A percentile compares a stretch with the other conserved stretches of the same genome.
phyloP scores from a whole-genome alignment of 352 stramenopile species.

The Pythium brachiatum region DNA sequence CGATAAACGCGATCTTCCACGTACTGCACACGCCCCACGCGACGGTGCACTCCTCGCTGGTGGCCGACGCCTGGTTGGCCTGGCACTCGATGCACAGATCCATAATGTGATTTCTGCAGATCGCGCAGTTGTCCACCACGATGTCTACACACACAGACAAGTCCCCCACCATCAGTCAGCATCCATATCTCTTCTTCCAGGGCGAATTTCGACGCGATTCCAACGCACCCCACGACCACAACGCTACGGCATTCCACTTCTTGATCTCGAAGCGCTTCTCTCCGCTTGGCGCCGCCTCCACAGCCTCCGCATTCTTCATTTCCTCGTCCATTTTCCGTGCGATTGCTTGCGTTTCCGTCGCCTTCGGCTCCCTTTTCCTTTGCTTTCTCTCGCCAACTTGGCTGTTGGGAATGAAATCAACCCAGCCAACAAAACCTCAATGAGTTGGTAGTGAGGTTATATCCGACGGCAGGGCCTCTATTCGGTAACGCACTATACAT shows the following conservation, averaged over 20 bases:
- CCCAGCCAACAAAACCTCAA: slow-evolving; percentile 14
- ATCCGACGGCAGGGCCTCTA: background rate
- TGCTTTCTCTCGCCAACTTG: slow-evolving; percentile 14
- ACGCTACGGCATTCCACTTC: slow-evolving; percentile 98
- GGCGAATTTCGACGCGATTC: background rate
- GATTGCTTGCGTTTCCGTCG: slow-evolving; percentile 3
- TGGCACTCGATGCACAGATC: slow-evolving; percentile 99
- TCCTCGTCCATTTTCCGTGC: slow-evolving; percentile 60
- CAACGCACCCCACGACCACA: slow-evolving; percentile 97
- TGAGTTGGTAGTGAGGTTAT: background rate
- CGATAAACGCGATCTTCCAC: slow-evolving; percentile 29
- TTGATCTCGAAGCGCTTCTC: slow-evolving; percentile 99
- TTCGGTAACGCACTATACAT: background rate
- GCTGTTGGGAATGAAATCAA: slow-evolving; percentile 18
- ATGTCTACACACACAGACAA: slow-evolving; percentile 54
- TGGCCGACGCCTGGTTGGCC: slow-evolving; percentile 87
- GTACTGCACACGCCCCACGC: slow-evolving; percentile 86
- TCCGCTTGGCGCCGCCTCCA: slow-evolving; percentile 31
- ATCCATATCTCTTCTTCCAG: background rate
- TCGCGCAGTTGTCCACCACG: slow-evolving; percentile 92
- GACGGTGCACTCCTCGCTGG: slow-evolving; percentile 86
- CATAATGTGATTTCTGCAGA: slow-evolving; percentile 99
- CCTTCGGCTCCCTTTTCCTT: slow-evolving; percentile 3
- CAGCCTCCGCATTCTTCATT: slow-evolving; percentile 41
- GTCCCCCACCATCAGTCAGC: background rate